Evolutionary conservation across 2,329 filamentous ascomycete genomes (phyloP), one percentile per base, ranked within the genome.

Genomic region (Dactylonectria estremocensis): DNA sequence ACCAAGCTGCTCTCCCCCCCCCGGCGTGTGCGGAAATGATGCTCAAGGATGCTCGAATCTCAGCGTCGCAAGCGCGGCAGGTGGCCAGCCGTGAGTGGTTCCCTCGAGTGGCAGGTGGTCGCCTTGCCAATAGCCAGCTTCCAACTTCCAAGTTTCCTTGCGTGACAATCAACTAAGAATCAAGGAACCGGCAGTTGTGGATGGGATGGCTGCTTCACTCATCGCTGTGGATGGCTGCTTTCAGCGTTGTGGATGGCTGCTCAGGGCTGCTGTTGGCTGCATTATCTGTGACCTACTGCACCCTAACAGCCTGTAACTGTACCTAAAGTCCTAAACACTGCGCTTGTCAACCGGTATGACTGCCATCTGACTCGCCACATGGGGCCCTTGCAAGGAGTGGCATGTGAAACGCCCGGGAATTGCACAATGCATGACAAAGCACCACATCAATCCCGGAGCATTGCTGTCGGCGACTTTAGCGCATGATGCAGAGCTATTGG

Each of bases 301-400:
- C 4, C 24, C 40, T 16, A n/a, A 40, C 37, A 5, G 37, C 37
- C 43, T 45, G 24, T 28, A 7, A 28, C 24, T 28, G 4, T 28
- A 4, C 24, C 24, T 28, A 28, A 28, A 28, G 4, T 5, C 24
- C 24, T 28, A 28, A 28, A 28, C 24, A 28, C 24, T 7, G 24
- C 24, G 24, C 24, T 28, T 28, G 24, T 28, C 24, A 28, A 28
- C 24, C 24, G 24, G 24, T 28, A 28, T 37, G 31, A 7, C 64
- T 58, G 61, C 55, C 52, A 43, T 35, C 20, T 61, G 53, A 40
- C 64, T 57, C 46, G 64, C 52, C 54, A 48, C 61, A 57, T 57
- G 64, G 64, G 64, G 37, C 58, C 64, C 64, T 57, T 61, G 64
- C 40, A 66, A 58, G 52, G 35, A 54, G 33, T 43, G 48, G 52